Conservation (phyloP, 768 basidiomycete species). For the Termitomyces sp. region DNA sequence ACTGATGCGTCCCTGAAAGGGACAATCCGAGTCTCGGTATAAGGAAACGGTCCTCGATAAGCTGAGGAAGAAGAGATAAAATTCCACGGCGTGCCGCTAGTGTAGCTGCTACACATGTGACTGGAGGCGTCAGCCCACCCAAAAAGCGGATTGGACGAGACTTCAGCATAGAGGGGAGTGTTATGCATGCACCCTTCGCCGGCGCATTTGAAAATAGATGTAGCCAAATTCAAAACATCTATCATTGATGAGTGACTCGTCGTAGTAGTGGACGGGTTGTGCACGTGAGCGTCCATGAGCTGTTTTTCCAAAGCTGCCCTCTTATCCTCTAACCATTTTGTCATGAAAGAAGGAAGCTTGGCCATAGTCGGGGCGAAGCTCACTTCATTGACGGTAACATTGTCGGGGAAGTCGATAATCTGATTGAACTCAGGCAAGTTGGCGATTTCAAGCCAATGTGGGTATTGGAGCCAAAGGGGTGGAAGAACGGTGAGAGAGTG, state of each 20-base stretch:
- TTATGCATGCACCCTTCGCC: neutral
- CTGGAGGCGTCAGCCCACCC: slow-evolving; percentile 10
- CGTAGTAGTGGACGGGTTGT: neutral
- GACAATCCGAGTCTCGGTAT: neutral
- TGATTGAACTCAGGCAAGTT: slow-evolving; percentile 2
- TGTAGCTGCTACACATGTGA: slow-evolving; percentile 1
- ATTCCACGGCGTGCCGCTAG: no score
- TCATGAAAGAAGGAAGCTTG: slow-evolving; percentile 4
- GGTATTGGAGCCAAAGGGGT: slow-evolving; percentile 24
- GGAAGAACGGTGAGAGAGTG: slow-evolving; percentile 23
- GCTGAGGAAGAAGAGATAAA: no score
- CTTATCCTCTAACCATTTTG: slow-evolving; percentile 4
- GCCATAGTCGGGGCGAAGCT: slow-evolving; percentile 6
- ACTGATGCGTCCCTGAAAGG: neutral
- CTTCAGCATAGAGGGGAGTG: neutral
- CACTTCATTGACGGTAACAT: neutral
- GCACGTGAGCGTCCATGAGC: neutral
- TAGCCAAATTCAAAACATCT: slow-evolving; percentile 12
- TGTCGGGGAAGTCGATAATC: neutral
- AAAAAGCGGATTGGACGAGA: slow-evolving; percentile 8
- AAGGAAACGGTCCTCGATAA: neutral
- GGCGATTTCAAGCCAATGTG: slow-evolving; percentile 18
- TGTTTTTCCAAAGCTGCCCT: neutral
- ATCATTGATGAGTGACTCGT: neutral
- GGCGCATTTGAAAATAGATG: slow-evolving; percentile 15